phyloP scores from a whole-genome alignment of 1,284 basidiomycete species.

The Somion occarium region DNA sequence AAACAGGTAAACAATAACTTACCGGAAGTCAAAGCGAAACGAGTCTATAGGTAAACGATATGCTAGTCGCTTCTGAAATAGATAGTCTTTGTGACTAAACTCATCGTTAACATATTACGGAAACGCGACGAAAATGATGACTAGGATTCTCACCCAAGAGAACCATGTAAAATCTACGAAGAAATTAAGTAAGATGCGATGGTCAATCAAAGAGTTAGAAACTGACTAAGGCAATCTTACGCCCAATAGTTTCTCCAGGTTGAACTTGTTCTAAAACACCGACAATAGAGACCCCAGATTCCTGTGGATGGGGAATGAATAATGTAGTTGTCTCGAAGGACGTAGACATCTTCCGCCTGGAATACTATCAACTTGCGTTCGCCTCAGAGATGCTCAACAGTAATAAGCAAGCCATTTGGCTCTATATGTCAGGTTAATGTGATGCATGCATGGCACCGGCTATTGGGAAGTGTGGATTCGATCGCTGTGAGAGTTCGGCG shows the following conservation, averaged over 20 bases:
- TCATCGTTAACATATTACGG: too few species aligned
- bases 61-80: conserved; percentile 21
- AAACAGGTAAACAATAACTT: conserved; percentile 18
- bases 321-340: conserved; percentile 44
- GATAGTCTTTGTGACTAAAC: conserved; percentile 75
- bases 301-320: conserved; percentile 52
- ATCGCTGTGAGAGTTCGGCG: too few species aligned
- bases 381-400: too few species aligned
- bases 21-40: conserved; percentile 72
- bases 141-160: conserved; percentile 54
- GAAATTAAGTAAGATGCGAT: conserved; percentile 1
- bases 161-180: conserved; percentile 66
- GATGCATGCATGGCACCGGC: too few species aligned
- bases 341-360: background rate
- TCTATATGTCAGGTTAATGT: too few species aligned
- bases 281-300: conserved; percentile 42
- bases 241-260: conserved; percentile 43
- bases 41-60: background rate
- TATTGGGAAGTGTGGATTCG: too few species aligned
- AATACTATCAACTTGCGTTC: too few species aligned
- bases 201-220: background rate
- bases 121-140: too few species aligned
- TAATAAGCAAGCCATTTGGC: too few species aligned
- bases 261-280: conserved; percentile 63
- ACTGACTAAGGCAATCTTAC: conserved; percentile 66